Base-by-base conservation (phyloP, 2,329 filamentous ascomycete species). In the Chaetomiaceae sp. region DNA sequence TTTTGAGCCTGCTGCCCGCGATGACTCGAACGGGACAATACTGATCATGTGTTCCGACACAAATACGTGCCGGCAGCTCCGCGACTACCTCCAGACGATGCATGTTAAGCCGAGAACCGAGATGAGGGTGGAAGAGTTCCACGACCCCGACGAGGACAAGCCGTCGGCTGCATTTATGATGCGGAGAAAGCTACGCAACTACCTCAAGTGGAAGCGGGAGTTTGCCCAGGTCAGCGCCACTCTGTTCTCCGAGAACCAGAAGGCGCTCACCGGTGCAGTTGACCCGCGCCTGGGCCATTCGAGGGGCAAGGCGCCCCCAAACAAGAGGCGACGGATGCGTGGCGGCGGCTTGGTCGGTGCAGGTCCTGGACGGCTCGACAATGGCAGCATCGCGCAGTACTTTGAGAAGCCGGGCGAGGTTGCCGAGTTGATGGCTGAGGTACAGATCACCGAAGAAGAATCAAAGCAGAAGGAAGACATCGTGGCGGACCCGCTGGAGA, bases 31-130 rank as follows among this genome's bases (percentile, higher is more conserved):
- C 60, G 86, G 87, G n/a, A 88, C 87, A 2, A 88, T 95, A 40
- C 70, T 98, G 27, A 88, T 98, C 62, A 97, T 98, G 93, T 97
- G 91, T 61, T 84, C 84, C 20, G 91, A 95, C 58, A 81, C 86
- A 47, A 81, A 83, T 46, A 95, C 88, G 8, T 95, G 88, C 60
- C 79, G 85, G 12, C 93, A 98, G 58, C 72, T 98, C 34, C 81
- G 88, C 53, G 91, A 97, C 62, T 97, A 91, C 62, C 70, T 98
- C 17, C 86, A 95, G 62, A 89, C 81, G 6, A 96, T 95, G 88
- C 81, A 94, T 60, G 76, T 90, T 22, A 80, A 78, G 44, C 74
- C 81, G 43, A 75, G 64, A 58, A 62, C 59, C 36, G 71, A 76
- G 42, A 66, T 68, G 32, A 61, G 65, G 36, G 64, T 72, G 11